These are phyloP conservation scores for Blastocystis hominis DNA, from an alignment of 352 stramenopile species.

Conservation along the genomic window DNA sequence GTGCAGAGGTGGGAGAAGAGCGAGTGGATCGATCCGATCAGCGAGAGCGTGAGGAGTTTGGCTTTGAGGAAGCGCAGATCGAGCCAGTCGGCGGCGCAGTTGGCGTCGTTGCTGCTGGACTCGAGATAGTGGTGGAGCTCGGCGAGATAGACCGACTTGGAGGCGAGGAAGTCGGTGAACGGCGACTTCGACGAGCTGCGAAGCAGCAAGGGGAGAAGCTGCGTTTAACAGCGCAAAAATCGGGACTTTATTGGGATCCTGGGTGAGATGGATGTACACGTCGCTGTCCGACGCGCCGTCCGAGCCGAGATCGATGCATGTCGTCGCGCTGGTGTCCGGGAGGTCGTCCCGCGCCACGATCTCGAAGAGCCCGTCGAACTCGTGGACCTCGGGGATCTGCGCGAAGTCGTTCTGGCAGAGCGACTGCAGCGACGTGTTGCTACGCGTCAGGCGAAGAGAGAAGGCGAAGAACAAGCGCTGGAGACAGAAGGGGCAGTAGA, in stretches of 20 bases:
- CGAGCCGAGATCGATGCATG: too few relatives aligned
- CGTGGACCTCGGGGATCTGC: neutral
- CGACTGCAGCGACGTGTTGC: neutral
- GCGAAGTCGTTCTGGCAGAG: neutral
- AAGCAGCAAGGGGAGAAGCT: too few relatives aligned
- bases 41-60: neutral
- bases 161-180: too few relatives aligned
- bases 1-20: neutral
- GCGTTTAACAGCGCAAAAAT: too few relatives aligned
- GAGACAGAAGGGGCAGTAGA: conserved; percentile 21
- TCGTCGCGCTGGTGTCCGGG: neutral
- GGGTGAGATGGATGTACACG: too few relatives aligned
- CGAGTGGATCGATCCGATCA: neutral
- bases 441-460: neutral
- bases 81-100: conserved; percentile 1
- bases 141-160: too few relatives aligned
- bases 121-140: neutral
- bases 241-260: too few relatives aligned
- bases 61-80: neutral
- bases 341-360: neutral
- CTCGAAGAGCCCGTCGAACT: neutral
- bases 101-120: neutral
- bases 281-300: too few relatives aligned
- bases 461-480: neutral
- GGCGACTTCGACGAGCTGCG: too few relatives aligned